Conservation (phyloP, 495 filamentous ascomycete genomes). For the Ascodesmis nigricans region DNA sequence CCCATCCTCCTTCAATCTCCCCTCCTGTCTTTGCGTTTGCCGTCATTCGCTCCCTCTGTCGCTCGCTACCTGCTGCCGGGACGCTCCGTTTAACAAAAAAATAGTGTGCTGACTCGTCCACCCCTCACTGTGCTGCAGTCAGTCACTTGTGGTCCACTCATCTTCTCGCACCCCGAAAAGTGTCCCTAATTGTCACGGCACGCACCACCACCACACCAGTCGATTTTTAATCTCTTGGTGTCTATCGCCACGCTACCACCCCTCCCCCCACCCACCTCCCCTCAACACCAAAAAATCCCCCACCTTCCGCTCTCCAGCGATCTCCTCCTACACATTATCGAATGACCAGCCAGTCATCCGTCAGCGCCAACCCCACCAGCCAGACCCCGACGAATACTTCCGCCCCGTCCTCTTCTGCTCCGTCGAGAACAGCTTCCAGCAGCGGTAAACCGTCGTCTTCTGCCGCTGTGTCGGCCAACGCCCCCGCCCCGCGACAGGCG, state of each 20-base stretch:
- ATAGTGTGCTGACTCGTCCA: too few species aligned
- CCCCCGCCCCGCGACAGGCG: slow-evolving; percentile 19
- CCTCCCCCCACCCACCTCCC: background rate
- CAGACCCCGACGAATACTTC: slow-evolving; percentile 16
- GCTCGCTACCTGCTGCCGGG: too few species aligned
- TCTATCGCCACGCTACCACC: slow-evolving; percentile 8
- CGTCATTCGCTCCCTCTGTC: slow-evolving; percentile 6
- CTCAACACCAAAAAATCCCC: slow-evolving; percentile 1
- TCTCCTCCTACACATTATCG: slow-evolving; percentile 16
- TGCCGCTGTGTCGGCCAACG: slow-evolving; percentile 22
- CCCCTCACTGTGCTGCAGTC: slow-evolving; percentile 5
- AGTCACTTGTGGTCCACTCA: too few species aligned
- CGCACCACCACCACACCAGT: too few species aligned
- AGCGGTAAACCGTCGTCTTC: slow-evolving; percentile 20
- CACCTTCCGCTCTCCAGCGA: slow-evolving; percentile 1
- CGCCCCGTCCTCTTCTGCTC: slow-evolving; percentile 14
- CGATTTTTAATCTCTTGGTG: slow-evolving; percentile 14
- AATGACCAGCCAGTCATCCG: slow-evolving; percentile 22
- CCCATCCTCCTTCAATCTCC: slow-evolving; percentile 8
- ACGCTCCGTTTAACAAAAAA: too few species aligned
- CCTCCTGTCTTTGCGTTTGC: slow-evolving; percentile 9
- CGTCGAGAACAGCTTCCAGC: slow-evolving; percentile 20
- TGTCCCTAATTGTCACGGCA: too few species aligned
- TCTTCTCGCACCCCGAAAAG: too few species aligned
- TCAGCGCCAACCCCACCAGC: slow-evolving; percentile 16